Conservation (phyloP, 2,329 filamentous ascomycete genomes). For the Trichoderma citrinoviride region DNA sequence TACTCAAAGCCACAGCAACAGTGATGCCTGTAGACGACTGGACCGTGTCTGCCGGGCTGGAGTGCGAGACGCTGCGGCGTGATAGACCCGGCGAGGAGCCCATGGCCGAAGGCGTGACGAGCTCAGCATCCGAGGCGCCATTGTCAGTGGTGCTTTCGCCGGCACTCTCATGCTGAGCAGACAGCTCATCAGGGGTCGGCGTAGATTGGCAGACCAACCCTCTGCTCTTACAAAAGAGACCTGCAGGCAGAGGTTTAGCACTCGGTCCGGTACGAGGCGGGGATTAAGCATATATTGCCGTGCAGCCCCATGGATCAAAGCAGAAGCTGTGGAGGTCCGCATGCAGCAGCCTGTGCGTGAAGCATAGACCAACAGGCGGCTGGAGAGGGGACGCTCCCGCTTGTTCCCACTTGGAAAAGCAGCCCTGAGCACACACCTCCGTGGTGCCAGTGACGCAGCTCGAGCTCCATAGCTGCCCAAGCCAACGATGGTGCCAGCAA, state of each 20-base stretch:
- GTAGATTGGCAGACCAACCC: slow-evolving; percentile 36
- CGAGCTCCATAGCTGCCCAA: slow-evolving; percentile 4
- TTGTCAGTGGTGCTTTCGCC: slow-evolving; percentile 12
- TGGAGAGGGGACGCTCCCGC: not conserved
- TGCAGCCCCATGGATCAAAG: not conserved
- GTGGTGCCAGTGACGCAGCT: not conserved
- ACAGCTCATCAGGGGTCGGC: slow-evolving; percentile 19
- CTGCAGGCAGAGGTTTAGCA: slow-evolving; percentile 24
- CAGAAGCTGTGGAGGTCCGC: not conserved
- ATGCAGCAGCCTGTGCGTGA: slow-evolving; percentile 4
- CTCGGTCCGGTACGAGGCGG: not conserved
- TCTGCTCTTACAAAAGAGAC: slow-evolving; percentile 37
- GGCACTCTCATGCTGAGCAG: slow-evolving; percentile 5
- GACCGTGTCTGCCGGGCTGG: slow-evolving; percentile 19
- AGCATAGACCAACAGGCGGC: slow-evolving; percentile 1
- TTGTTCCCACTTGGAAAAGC: not conserved
- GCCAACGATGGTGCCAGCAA: not conserved
- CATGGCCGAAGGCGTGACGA: slow-evolving; percentile 5
- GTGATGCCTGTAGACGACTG: slow-evolving; percentile 17
- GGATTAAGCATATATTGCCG: not conserved
- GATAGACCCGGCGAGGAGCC: slow-evolving; percentile 14
- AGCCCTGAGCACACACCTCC: not conserved
- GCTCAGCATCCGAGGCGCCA: slow-evolving; percentile 17
- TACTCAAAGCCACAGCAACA: not conserved
- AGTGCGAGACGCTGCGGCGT: slow-evolving; percentile 19